Evolutionary conservation across 257 asterid species (phyloP), one percentile per base, ranked within the genome.

Genomic region (Rubia yunnanensis): DNA sequence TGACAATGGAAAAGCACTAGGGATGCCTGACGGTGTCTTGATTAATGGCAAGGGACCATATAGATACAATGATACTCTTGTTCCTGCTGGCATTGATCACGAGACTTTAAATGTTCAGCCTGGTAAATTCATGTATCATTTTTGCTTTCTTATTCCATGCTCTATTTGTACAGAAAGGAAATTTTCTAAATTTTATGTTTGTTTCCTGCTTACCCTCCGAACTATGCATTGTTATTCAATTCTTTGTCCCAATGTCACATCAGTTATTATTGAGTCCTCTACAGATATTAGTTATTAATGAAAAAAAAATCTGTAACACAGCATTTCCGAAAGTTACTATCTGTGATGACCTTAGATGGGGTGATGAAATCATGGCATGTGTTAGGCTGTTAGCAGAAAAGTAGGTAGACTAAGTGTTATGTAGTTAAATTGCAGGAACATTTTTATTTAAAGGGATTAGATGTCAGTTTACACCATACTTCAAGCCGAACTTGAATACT

Each of bases 31-130:
- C 81, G 97, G 97, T 58, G 97, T 92, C 74, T 88, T 92, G 63
- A 85, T 94, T 35, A 94, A 94, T 66, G 99, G 99, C 67, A 94
- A 90, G 77, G 99, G 99, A 44, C 99, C 99, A 0, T 94, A 74
- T 73, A 81, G 87, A 83, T 94, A 88, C 83, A 94, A 94, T 65
- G 59, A 67, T 3, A 71, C 99, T 5, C 82, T 83, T 62, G 95
- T 94, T 73, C 94, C 95, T 36, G 97, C 78, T 79, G 98, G 96
- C 70, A 90, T 94, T 31, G 80, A 78, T 64, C 69, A 85, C 3
- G 98, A 86, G 74, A 90, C 95, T 5, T 80, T 90, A 17, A 79
- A 85, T 76, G 99, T 94, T 65, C 82, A 90, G 67, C 98, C 95
- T 76, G 99, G 99, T 94, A 61, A 67, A 55, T 36, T 71, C 57